phyloP scores from a whole-genome alignment of 2,329 filamentous ascomycete species.

The Aspergillus arachidicola region DNA sequence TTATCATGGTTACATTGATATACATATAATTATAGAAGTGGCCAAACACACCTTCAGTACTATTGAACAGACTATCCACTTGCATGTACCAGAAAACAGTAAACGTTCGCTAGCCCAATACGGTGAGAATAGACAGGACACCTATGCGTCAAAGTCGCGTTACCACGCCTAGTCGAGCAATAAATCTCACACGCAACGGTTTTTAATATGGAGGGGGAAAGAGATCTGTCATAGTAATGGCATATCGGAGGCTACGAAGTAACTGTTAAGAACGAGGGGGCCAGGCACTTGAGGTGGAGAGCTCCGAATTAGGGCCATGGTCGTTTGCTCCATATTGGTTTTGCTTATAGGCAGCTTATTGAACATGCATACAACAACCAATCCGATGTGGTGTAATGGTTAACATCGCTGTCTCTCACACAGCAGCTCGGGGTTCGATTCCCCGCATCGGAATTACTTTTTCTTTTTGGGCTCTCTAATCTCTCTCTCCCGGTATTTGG shows the following conservation, averaged over 20 bases:
- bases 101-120: background rate
- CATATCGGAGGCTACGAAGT: background rate
- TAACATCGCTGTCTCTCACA: conserved; percentile 4
- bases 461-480: background rate
- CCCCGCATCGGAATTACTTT: background rate
- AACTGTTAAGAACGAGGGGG: no score
- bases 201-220: background rate
- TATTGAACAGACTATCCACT: background rate
- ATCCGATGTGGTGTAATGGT: conserved; percentile 1
- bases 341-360: background rate
- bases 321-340: background rate
- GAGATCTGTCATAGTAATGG: background rate
- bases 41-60: background rate
- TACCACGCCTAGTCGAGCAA: background rate
- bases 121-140: background rate
- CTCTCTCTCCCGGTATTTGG: background rate
- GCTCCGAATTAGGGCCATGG: no score
- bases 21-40: background rate
- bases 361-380: background rate
- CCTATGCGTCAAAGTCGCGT: background rate
- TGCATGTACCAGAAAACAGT: background rate
- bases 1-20: background rate
- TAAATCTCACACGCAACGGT: background rate
- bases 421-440: conserved; percentile 4
- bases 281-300: no score